phyloP scores from a whole-genome alignment of 768 basidiomycete species.

The Agaricus subrufescens region DNA sequence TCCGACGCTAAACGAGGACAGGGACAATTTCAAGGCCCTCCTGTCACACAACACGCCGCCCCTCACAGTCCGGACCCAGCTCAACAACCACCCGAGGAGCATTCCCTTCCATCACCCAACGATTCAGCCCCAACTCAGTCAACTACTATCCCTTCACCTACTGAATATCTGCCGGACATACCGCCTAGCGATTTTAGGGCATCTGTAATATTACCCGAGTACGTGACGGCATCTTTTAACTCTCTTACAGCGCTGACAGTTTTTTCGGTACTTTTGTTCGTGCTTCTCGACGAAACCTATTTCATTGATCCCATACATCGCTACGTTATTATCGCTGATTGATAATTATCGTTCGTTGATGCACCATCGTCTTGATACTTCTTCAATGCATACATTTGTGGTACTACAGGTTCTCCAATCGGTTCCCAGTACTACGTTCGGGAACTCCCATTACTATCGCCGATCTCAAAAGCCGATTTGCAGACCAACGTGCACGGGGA shows the following conservation, averaged over 20 bases:
- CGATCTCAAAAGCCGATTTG: conserved; percentile 60
- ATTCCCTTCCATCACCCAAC: not conserved
- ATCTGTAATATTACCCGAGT: conserved; percentile 84
- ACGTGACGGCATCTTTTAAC: conserved; percentile 33
- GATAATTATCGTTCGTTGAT: conserved; percentile 7
- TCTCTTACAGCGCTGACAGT: not conserved
- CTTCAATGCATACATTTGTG: not conserved
- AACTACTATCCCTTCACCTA: not conserved
- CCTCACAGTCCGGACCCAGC: not conserved
- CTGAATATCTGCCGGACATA: conserved; percentile 41
- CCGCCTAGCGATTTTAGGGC: conserved; percentile 82
- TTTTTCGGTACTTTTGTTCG: not conserved
- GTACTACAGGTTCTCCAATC: conserved; percentile 61
- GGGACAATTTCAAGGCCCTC: conserved; percentile 31
- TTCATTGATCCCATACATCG: conserved; percentile 4
- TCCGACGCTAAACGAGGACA: conserved; percentile 61
- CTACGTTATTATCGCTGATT: conserved; percentile 12
- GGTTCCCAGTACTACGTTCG: conserved; percentile 75
- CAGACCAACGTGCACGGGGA: conserved; percentile 72
- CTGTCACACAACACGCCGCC: not conserved
- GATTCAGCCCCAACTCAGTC: not conserved
- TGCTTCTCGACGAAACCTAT: not conserved
- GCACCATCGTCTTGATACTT: conserved; percentile 4
- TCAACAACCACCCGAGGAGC: not conserved
- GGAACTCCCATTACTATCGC: conserved; percentile 65